Evolutionary conservation across 305 asterid species (phyloP), one percentile per base, ranked within the genome.

Genomic region (Solanum hybrid): DNA sequence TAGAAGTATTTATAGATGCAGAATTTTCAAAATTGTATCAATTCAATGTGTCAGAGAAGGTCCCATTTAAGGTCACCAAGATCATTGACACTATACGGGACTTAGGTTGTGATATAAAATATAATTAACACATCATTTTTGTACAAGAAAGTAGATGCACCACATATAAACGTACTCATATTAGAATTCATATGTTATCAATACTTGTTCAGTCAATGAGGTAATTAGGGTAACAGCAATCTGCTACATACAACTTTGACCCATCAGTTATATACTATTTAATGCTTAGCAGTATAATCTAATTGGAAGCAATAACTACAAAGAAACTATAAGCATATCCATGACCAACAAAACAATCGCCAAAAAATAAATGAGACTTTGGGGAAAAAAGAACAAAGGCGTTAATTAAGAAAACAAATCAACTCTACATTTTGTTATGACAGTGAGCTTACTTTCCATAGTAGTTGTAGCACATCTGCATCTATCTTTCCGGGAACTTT

Each of bases 401-500:
- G 26, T 71, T 40, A 40, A 69, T 82, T 75, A 89, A 89, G 86
- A 66, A 37, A 76, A 71, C 51, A 75, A 82, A 88, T 85, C 69
- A 86, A 78, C 87, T 82, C 69, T 11, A 56, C 12, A 10, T 56
- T 56, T 27, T 73, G 40, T 29, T 73, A 38, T 14, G 31, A 56
- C 32, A 34, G 76, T 42, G 79, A 77, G 89, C 97, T 88, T 95
- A 97, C 99, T 92, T 97, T 97, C 99, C 99, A 97, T 81, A 97
- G 93, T 86, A 97, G 98, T 90, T 97, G 99, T 87, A 97, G 98
- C 38, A 97, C 99, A 92, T 97, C 99, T 88, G 99, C 99, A 90
- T 97, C 99, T 85, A 97, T 95, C 95, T 97, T 97, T 90, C 99
- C 99, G 46, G 99, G 99, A 91, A 95, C 99, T 93, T 97, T 97